phyloP scores from a whole-genome alignment of 2,329 filamentous ascomycete genomes.

The Colletotrichum godetiae region DNA sequence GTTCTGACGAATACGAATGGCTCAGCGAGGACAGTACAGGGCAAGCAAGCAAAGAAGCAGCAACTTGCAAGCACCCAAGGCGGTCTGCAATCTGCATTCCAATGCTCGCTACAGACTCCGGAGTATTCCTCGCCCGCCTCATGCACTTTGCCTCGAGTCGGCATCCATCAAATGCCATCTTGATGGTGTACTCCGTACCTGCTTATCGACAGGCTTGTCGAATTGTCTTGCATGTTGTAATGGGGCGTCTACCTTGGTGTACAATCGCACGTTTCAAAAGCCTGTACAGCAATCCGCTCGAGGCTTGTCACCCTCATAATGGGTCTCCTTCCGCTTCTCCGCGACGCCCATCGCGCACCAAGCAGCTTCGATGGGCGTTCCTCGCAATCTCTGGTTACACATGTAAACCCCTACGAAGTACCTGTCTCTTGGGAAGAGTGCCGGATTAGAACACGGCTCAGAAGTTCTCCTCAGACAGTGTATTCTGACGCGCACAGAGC shows the following conservation, averaged over 20 bases:
- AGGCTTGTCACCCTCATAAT: not conserved
- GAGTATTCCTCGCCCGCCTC: not conserved
- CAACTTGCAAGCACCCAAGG: not conserved
- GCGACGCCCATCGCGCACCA: not conserved
- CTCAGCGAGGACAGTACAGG: not conserved
- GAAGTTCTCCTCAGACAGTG: not conserved
- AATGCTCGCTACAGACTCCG: conserved; percentile 7
- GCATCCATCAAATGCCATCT: conserved; percentile 15
- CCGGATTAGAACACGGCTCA: conserved; percentile 2
- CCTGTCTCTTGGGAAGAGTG: not conserved
- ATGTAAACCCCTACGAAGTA: not conserved
- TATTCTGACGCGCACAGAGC: conserved; percentile 11
- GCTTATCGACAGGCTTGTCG: conserved; percentile 8
- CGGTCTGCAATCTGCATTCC: conserved; percentile 27
- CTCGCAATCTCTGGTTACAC: not conserved
- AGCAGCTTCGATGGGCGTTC: not conserved
- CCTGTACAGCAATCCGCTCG: conserved; percentile 9
- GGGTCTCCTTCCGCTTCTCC: conserved; percentile 7
- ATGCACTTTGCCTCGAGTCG: conserved; percentile 22
- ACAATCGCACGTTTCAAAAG: conserved; percentile 23
- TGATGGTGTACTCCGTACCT: conserved; percentile 9
- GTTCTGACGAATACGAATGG: conserved; percentile 20
- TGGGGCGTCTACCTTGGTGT: conserved; percentile 17
- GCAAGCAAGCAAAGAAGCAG: conserved; percentile 1
- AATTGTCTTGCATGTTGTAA: conserved; percentile 9